phyloP scores from a whole-genome alignment of 2,329 filamentous ascomycete species.

The Aspergillus candidus region DNA sequence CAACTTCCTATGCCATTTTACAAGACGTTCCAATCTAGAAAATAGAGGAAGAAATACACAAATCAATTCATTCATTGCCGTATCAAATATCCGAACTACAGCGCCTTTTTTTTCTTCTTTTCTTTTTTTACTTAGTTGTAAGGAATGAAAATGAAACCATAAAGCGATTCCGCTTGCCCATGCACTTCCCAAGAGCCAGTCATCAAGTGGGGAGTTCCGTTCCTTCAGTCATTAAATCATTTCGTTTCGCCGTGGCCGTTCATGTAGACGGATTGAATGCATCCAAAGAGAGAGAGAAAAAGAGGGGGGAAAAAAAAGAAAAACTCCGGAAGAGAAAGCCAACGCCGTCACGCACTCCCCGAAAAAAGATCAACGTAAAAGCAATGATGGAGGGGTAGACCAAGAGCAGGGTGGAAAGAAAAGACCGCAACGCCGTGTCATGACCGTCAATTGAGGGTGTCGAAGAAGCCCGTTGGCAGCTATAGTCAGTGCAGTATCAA shows the following conservation, averaged over 20 bases:
- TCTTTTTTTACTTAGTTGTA: too few relatives aligned
- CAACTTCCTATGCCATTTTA: background rate
- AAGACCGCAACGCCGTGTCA: conserved; percentile 17
- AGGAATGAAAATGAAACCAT: conserved; percentile 6
- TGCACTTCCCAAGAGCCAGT: conserved; percentile 6
- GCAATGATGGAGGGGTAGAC: too few relatives aligned
- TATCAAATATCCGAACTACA: conserved; percentile 9
- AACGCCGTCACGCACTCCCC: too few relatives aligned
- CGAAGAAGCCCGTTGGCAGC: background rate
- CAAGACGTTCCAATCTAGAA: background rate
- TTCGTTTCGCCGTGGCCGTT: conserved; percentile 19
- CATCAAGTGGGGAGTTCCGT: conserved; percentile 15
- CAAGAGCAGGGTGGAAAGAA: too few relatives aligned
- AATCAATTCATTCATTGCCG: conserved; percentile 12
- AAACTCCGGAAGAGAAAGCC: conserved; percentile 3
- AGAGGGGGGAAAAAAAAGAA: conserved; percentile 8
- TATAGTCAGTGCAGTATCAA: conserved; percentile 6
- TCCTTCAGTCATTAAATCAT: conserved; percentile 23
- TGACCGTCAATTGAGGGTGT: conserved; percentile 8
- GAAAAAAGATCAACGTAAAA: too few relatives aligned
- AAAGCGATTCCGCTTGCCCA: conserved; percentile 8
- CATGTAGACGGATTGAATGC: conserved; percentile 12
- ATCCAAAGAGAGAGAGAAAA: conserved; percentile 15
- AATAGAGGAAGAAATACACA: background rate
- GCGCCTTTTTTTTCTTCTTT: background rate